phyloP scores from a whole-genome alignment of 2,329 filamentous ascomycete genomes.

The Cercospora janseana region DNA sequence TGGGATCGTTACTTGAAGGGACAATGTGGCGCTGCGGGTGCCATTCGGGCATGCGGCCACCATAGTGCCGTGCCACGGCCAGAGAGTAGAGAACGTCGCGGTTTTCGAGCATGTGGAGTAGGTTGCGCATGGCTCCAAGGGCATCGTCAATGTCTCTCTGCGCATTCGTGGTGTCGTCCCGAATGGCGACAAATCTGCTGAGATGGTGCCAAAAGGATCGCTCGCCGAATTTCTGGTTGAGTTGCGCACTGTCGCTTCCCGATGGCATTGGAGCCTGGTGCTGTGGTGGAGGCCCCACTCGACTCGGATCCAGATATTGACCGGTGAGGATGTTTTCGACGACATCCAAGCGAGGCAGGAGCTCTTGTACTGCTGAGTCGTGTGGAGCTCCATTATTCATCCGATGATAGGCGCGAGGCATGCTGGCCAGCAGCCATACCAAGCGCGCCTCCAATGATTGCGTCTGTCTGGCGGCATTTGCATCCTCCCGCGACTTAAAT shows the following conservation, averaged over 20 bases:
- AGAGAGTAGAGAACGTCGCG: constrained; percentile 89
- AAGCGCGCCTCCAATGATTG: constrained; percentile 59
- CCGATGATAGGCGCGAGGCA: constrained; percentile 46
- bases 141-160: constrained; percentile 61
- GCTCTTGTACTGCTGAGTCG: constrained; percentile 53
- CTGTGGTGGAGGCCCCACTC: constrained; percentile 49
- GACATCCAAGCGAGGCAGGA: constrained; percentile 66
- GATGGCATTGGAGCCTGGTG: constrained; percentile 31
- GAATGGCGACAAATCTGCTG: constrained; percentile 67
- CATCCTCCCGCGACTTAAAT: constrained; percentile 34
- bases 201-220: constrained; percentile 81
- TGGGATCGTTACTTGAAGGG: constrained; percentile 36
- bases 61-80: constrained; percentile 72
- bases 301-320: constrained; percentile 63
- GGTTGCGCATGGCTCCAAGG: constrained; percentile 62
- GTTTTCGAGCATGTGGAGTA: constrained; percentile 79
- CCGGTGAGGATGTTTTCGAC: constrained; percentile 76
- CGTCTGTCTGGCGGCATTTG: constrained; percentile 21
- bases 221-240: constrained; percentile 47
- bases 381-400: constrained; percentile 44
- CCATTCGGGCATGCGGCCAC: constrained; percentile 55
- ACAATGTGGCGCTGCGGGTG: constrained; percentile 31
- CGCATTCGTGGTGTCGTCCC: constrained; percentile 55
- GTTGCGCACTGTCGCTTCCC: constrained; percentile 35
- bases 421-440: constrained; percentile 58